Conservation (phyloP, 129 eudicot species). For the Kitagawia praeruptora region DNA sequence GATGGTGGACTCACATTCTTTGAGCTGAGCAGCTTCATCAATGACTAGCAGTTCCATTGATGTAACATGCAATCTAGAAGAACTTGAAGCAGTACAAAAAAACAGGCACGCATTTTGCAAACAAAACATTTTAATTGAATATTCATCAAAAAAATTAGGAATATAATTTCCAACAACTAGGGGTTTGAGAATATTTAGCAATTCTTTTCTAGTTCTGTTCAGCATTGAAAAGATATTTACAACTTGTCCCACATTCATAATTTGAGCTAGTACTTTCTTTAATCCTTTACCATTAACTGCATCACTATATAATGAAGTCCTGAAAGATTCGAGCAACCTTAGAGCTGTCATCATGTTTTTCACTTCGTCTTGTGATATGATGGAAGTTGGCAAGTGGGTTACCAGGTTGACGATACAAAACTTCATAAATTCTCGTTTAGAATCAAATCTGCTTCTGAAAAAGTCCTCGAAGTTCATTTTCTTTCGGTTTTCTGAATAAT, state of each 20-base stretch:
- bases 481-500: background rate
- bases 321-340: slow-evolving; percentile 20
- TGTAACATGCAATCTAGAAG: slow-evolving; percentile 25
- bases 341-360: slow-evolving; percentile 23
- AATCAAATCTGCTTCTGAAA: background rate
- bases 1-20: slow-evolving; percentile 73
- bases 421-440: background rate
- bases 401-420: background rate
- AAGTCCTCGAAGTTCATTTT: slow-evolving; percentile 2
- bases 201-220: slow-evolving; percentile 7
- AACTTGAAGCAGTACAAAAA: slow-evolving; percentile 71
- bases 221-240: background rate
- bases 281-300: slow-evolving; percentile 14
- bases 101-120: slow-evolving; percentile 39
- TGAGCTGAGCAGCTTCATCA: slow-evolving; percentile 87
- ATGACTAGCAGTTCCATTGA: slow-evolving; percentile 41
- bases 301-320: slow-evolving; percentile 1
- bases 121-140: slow-evolving; percentile 39
- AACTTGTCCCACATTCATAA: background rate
- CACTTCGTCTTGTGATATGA: background rate
- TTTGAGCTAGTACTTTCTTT: slow-evolving; percentile 15
- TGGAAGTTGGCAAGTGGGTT: slow-evolving; percentile 1
- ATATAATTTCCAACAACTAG: slow-evolving; percentile 22
- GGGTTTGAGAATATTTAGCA: slow-evolving; percentile 21
- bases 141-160: slow-evolving; percentile 14